Evolutionary conservation across 2,329 filamentous ascomycete species (phyloP).

Genomic region (Aspergillus felis): DNA sequence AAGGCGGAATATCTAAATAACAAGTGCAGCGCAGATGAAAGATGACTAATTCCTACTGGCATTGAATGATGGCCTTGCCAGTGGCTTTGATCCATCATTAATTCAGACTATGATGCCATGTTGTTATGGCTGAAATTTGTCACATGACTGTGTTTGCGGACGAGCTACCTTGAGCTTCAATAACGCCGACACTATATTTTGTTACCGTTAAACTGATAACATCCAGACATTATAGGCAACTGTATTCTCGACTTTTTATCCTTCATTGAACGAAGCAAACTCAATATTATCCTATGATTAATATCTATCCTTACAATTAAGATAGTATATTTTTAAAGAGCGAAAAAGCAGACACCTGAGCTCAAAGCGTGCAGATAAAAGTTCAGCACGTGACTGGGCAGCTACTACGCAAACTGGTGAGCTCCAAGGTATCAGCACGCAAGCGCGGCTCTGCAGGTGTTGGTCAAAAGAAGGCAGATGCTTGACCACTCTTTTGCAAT

Average conservation of each 20-base stretch:
- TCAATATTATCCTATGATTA: neutral
- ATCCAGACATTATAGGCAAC: neutral
- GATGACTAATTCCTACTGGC: neutral
- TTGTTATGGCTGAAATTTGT: too few relatives aligned
- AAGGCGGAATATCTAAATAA: neutral
- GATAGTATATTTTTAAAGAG: neutral
- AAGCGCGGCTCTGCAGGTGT: neutral
- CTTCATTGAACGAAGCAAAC: neutral
- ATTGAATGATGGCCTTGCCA: neutral
- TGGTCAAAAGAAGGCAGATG: neutral
- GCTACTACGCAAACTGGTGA: slow-evolving; percentile 25
- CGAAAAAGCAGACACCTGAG: neutral
- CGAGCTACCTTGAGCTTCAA: too few relatives aligned
- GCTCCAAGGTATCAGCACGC: neutral
- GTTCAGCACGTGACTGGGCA: slow-evolving; percentile 27
- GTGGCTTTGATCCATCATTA: neutral
- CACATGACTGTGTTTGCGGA: too few relatives aligned
- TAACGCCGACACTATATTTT: too few relatives aligned
- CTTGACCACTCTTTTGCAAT: neutral
- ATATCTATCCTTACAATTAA: too few relatives aligned
- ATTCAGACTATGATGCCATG: neutral
- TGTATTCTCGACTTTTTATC: neutral
- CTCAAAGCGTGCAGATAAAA: slow-evolving; percentile 16
- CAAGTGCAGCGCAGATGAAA: neutral
- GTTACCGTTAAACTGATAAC: neutral